Percentiles rank a stretch among this genome's conserved stretches.
Evolutionary conservation across 495 filamentous ascomycete species (phyloP).

Genomic region (Cryomyces minteri): DNA sequence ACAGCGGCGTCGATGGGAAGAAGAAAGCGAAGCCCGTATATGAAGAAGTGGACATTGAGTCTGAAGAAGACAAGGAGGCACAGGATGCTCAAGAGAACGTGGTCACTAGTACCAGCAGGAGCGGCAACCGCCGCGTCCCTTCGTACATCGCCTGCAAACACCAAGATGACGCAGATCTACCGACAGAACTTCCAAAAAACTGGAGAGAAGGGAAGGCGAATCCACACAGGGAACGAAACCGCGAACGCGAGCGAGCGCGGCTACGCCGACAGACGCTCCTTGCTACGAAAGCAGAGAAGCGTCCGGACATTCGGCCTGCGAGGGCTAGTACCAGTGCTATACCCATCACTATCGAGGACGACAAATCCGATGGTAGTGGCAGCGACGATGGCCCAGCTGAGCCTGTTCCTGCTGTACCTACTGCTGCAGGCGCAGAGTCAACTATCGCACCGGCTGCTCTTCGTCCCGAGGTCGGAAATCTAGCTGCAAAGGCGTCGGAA

Average conservation of each 20-base stretch:
- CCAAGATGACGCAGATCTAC: conserved; percentile 11
- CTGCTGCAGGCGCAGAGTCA: not conserved
- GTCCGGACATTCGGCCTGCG: too few species aligned
- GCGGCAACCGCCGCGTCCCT: conserved; percentile 4
- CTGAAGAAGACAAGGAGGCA: conserved; percentile 8
- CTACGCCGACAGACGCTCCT: conserved; percentile 1
- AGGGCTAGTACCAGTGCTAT: not conserved
- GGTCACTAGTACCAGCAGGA: not conserved
- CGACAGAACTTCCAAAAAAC: conserved; percentile 11
- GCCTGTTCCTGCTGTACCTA: not conserved
- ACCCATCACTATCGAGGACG: conserved; percentile 3
- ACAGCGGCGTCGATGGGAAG: too few species aligned
- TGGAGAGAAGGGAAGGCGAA: conserved; percentile 5
- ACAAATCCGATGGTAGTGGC: not conserved
- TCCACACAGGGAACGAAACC: conserved; percentile 1
- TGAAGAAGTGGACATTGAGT: conserved; percentile 13
- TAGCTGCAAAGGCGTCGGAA: not conserved
- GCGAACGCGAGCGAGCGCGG: conserved; percentile 2
- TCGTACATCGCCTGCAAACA: conserved; percentile 12
- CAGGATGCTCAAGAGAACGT: conserved; percentile 3
- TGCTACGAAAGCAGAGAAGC: not conserved
- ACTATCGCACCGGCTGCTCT: not conserved
- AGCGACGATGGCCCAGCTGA: not conserved
- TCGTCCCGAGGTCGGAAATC: not conserved
- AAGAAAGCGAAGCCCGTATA: conserved; percentile 3